These are phyloP conservation scores for Boletus semigastroideus DNA, from an alignment of 1,284 basidiomycete species.

Conservation along the genomic window DNA sequence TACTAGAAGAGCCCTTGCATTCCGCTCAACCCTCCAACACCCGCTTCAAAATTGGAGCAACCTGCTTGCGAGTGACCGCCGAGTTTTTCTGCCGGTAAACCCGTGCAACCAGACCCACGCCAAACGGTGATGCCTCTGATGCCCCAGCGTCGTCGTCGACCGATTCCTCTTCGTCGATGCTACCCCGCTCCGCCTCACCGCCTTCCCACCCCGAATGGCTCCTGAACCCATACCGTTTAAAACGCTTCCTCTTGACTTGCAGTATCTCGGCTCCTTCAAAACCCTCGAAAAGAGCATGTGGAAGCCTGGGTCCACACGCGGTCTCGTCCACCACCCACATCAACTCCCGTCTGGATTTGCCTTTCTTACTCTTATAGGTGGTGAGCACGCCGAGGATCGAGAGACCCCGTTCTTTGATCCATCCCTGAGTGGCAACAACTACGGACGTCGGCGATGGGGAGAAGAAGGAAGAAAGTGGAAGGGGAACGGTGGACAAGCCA, in stretches of 20 bases:
- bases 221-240: constrained; percentile 35
- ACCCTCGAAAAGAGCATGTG: constrained; percentile 35
- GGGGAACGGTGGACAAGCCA: constrained; percentile 81
- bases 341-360: constrained; percentile 67
- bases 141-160: constrained; percentile 14
- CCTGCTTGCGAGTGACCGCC: constrained; percentile 74
- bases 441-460: constrained; percentile 41
- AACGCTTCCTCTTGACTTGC: constrained; percentile 44
- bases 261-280: constrained; percentile 59
- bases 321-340: constrained; percentile 55
- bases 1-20: too few relatives aligned
- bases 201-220: constrained; percentile 32
- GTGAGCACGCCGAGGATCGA: constrained; percentile 78
- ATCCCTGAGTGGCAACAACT: constrained; percentile 46
- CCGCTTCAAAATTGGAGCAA: constrained; percentile 71
- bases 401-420: constrained; percentile 66
- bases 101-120: constrained; percentile 33
- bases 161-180: constrained; percentile 31
- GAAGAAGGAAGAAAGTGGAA: constrained; percentile 50
- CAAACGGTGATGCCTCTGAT: constrained; percentile 27
- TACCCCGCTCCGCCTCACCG: constrained; percentile 30
- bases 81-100: constrained; percentile 80
- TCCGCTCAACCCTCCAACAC: constrained; percentile 45
- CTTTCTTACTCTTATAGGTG: constrained; percentile 48
- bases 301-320: constrained; percentile 35